These are phyloP conservation scores for Sclerotinia glacialis DNA, from an alignment of 2,329 filamentous ascomycete species.

Conservation along the genomic window DNA sequence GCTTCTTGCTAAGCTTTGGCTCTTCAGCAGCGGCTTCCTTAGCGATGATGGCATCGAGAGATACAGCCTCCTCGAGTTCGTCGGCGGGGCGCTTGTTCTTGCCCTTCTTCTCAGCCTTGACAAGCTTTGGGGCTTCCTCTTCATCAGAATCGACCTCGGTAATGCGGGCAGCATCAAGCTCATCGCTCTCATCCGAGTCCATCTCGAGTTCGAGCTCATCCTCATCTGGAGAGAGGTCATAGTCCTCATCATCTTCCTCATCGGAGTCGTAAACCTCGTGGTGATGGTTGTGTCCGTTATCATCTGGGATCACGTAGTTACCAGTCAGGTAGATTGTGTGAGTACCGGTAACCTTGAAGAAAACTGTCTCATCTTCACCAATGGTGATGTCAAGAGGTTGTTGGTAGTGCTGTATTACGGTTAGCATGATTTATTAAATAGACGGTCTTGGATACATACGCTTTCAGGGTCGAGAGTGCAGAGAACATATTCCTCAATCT, in stretches of 20 bases:
- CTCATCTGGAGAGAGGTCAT: constrained; percentile 77
- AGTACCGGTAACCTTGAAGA: constrained; percentile 86
- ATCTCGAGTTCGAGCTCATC: constrained; percentile 64
- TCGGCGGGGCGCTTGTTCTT: constrained; percentile 95
- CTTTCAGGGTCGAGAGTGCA: constrained; percentile 93
- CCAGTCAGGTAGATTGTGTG: constrained; percentile 91
- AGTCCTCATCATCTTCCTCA: constrained; percentile 66
- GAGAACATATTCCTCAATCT: constrained; percentile 85
- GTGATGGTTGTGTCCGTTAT: constrained; percentile 52
- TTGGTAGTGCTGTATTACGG: constrained; percentile 72
- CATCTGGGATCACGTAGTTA: constrained; percentile 81
- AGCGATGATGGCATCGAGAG: constrained; percentile 80
- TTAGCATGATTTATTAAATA: constrained; percentile 33
- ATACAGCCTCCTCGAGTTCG: constrained; percentile 59
- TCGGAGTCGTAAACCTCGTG: constrained; percentile 62
- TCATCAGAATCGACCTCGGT: constrained; percentile 80
- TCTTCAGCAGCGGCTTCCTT: constrained; percentile 61
- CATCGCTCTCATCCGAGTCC: constrained; percentile 65
- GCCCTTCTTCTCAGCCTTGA: constrained; percentile 48
- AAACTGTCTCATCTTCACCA: constrained; percentile 82
- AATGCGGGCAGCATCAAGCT: constrained; percentile 77
- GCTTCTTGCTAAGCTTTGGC: constrained; percentile 86
- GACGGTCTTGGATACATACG: constrained; percentile 53
- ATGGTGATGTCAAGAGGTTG: constrained; percentile 93
- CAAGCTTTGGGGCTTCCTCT: constrained; percentile 65